Evolutionary conservation across 257 asterid genomes (phyloP), one percentile per base, ranked within the genome.

Genomic region (Solanum neorickii): DNA sequence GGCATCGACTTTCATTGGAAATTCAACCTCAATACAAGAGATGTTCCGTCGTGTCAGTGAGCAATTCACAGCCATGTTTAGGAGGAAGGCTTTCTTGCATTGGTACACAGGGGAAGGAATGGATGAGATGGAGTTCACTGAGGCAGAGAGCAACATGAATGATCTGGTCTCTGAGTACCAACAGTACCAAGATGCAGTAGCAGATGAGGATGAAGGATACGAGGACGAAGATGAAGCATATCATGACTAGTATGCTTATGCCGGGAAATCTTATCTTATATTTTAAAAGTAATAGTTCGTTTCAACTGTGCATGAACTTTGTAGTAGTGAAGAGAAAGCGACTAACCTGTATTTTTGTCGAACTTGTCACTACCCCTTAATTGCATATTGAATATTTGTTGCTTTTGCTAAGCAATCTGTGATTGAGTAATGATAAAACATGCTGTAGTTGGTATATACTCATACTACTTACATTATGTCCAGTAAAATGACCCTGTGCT

Each of bases 161-260:
- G 90, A 88, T 72, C 86, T 88, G 90, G 90, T 88, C 16, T 88
- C 90, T 2, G 90, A 88, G 44, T 88, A 88, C 52, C 90, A 88
- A 77, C 90, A 88, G 69, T 88, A 88, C 23, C 90, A 88, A 65
- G 90, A 88, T 83, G 90, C 90, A 46, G 87, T 88, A 21, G 90
- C 90, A n/a, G 90, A 88, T 59, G 92, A 90, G 77, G 91, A 90
- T 31, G 89, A 86, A 9, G 91, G 49, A 39, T 87, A 72, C 15
- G 88, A 90, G 88, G 89, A 88, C 5, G 89, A 89, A 65, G 91
- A 89, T 12, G 60, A 47, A 31, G 90, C 87, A 25, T 74, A 60
- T 52, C 70, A 72, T 9, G 88, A 86, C 21, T 86, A 70, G 41
- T 86, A 37, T 9, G 76, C 44, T 68, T 23, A 10, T 84, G 12